Conservation (phyloP, 169 alveolate species). For the Cryptosporidium muris region DNA sequence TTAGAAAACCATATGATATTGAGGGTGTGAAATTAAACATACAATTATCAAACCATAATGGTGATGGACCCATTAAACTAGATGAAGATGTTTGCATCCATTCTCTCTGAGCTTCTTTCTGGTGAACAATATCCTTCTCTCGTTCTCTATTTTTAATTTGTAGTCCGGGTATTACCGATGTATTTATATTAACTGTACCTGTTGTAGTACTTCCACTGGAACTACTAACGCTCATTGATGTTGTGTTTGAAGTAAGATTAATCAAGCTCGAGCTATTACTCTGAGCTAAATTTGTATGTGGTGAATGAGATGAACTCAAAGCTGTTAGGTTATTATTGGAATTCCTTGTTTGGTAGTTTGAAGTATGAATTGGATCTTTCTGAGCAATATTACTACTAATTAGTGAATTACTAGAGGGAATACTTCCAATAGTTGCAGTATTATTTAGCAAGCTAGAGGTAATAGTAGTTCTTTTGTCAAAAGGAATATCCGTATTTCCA, state of each 20-base stretch:
- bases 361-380: neutral
- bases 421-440: neutral
- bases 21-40: constrained; percentile 48
- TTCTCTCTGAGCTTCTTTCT: constrained; percentile 66
- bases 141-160: constrained; percentile 49
- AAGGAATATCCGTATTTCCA: neutral
- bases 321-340: neutral
- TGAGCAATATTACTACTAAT: neutral
- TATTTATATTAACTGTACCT: constrained; percentile 16
- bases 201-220: neutral
- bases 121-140: constrained; percentile 66
- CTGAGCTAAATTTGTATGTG: neutral
- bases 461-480: neutral
- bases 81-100: constrained; percentile 70
- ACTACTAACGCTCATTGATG: neutral
- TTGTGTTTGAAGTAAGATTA: neutral
- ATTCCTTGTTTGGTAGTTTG: neutral
- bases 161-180: neutral
- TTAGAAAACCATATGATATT: constrained; percentile 1
- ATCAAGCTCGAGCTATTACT: no score
- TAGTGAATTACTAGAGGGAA: neutral
- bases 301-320: neutral
- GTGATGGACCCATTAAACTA: constrained; percentile 64
- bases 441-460: neutral
- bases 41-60: constrained; percentile 63